Base-by-base conservation (phyloP, 139 green algal species). In the Mychonastes homosphaera region DNA sequence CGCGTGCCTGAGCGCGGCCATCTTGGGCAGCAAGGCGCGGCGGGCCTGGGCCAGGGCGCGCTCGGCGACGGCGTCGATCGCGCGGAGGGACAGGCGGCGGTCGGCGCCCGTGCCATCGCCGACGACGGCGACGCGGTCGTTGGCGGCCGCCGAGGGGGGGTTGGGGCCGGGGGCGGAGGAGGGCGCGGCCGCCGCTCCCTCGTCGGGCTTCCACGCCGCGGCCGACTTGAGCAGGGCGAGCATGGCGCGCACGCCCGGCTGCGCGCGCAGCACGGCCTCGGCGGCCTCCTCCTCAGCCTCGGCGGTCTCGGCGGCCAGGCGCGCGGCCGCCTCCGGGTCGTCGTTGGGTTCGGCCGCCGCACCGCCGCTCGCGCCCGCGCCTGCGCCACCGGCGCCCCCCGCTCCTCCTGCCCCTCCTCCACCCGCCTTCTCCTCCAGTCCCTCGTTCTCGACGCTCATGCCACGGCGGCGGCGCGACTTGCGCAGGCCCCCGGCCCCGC, bases 401-500 rank as follows among this genome's bases (percentile, higher is more conserved):
- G 56, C 6, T 7, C 41, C 26, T 19, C 7, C 9, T 7, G n/a
- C 6, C 9, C 41, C 6, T 12, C 41, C 41, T 49, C 41, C 41
- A 29, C 41, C 7, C 41, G 41, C 41, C 41, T 50, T 6, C 43
- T 50, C 43, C 49, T 56, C 49, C 49, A n/a, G n/a, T n/a, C n/a
- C n/a, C n/a, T n/a, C n/a, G n/a, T n/a, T n/a, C n/a, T n/a, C n/a
- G n/a, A n/a, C n/a, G n/a, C n/a, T n/a, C n/a, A n/a, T n/a, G n/a
- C n/a, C 7, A 18, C 41, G 7, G 41, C 23, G 23, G 41, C 41
- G 41, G 7, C 41, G 6, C 41, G 41, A 48, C 41, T 48, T 48
- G 41, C 41, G 41, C 8, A 48, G 41, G 41, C 41, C 41, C 19
- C 41, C 41, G 8, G 19, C 5, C 7, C 10, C 8, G 8, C 10